A percentile compares a stretch with the other conserved stretches of the same genome.
Evolutionary conservation across 2,329 filamentous ascomycete genomes (phyloP).

Genomic region (Zalaria sp.): DNA sequence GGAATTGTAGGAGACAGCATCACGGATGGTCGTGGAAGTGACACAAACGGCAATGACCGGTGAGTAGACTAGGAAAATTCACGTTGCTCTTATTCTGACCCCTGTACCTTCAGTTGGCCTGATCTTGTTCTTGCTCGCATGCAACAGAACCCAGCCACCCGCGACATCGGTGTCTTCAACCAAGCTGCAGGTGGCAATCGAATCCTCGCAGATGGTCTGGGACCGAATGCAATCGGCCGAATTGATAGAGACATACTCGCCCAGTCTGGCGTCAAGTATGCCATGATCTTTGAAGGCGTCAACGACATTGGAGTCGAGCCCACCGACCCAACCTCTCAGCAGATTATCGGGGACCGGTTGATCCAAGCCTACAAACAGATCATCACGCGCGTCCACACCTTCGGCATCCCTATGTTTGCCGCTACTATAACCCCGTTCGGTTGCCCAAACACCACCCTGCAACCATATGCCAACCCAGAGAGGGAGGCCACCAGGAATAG

Average conservation of each 20-base stretch:
- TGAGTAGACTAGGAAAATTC: background rate
- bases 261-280: conserved; percentile 43
- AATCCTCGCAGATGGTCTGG: conserved; percentile 46
- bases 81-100: background rate
- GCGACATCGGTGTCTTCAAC: conserved; percentile 44
- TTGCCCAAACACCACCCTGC: conserved; percentile 25
- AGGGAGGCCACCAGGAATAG: conserved; percentile 42
- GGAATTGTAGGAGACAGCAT: conserved; percentile 50
- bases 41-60: conserved; percentile 43
- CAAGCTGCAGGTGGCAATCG: conserved; percentile 57
- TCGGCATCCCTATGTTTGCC: conserved; percentile 43
- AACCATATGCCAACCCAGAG: conserved; percentile 40
- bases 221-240: conserved; percentile 45
- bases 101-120: conserved; percentile 36
- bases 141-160: conserved; percentile 30
- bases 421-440: conserved; percentile 54
- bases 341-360: conserved; percentile 34
- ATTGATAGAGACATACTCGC: conserved; percentile 51
- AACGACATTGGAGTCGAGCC: conserved; percentile 49
- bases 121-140: conserved; percentile 40
- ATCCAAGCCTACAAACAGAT: conserved; percentile 47
- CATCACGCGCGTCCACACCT: conserved; percentile 36
- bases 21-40: conserved; percentile 48
- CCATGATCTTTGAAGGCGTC: conserved; percentile 54
- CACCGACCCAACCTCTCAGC: conserved; percentile 30